A percentile compares a stretch with the other conserved stretches of the same genome.
These are phyloP conservation scores for Colletotrichum sp. DNA, from an alignment of 2,329 filamentous ascomycete species.

Conservation along the genomic window DNA sequence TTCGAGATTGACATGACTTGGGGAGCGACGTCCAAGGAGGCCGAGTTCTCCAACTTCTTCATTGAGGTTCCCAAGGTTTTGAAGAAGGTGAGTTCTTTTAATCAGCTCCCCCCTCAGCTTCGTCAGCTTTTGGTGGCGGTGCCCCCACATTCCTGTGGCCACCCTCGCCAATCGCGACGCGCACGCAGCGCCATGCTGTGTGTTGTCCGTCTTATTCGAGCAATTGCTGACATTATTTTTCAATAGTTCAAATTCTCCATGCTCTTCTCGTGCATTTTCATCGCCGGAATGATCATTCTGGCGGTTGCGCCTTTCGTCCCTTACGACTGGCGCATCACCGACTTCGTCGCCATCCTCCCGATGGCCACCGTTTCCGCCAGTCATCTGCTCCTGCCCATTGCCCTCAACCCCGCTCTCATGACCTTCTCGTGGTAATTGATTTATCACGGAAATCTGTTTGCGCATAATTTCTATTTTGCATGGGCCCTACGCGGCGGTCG, in stretches of 20 bases:
- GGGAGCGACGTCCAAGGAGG: slow-evolving; percentile 86
- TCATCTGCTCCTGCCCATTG: slow-evolving; percentile 75
- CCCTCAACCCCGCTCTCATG: slow-evolving; percentile 80
- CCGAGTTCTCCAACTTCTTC: slow-evolving; percentile 83
- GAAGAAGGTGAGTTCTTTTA: slow-evolving; percentile 67
- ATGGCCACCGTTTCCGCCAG: slow-evolving; percentile 74
- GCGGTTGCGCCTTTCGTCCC: slow-evolving; percentile 70
- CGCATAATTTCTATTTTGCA: background rate
- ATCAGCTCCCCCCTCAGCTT: slow-evolving; percentile 26
- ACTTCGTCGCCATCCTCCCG: slow-evolving; percentile 78
- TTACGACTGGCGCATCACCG: slow-evolving; percentile 68
- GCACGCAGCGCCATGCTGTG: slow-evolving; percentile 23
- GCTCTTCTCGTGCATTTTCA: slow-evolving; percentile 62
- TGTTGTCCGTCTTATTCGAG: background rate
- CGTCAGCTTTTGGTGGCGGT: background rate
- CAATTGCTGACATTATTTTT: slow-evolving; percentile 1
- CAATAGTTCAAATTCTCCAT: slow-evolving; percentile 75
- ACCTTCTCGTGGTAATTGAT: slow-evolving; percentile 72
- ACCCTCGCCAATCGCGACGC: slow-evolving; percentile 20
- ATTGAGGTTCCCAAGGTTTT: slow-evolving; percentile 82
- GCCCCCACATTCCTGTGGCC: slow-evolving; percentile 29
- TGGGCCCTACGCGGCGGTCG: slow-evolving; percentile 1
- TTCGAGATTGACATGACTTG: slow-evolving; percentile 86
- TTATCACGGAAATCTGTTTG: background rate
- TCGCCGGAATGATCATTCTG: slow-evolving; percentile 68